Conservation (phyloP, 176 grass and related monocot genomes). For the Ananas comosus region DNA sequence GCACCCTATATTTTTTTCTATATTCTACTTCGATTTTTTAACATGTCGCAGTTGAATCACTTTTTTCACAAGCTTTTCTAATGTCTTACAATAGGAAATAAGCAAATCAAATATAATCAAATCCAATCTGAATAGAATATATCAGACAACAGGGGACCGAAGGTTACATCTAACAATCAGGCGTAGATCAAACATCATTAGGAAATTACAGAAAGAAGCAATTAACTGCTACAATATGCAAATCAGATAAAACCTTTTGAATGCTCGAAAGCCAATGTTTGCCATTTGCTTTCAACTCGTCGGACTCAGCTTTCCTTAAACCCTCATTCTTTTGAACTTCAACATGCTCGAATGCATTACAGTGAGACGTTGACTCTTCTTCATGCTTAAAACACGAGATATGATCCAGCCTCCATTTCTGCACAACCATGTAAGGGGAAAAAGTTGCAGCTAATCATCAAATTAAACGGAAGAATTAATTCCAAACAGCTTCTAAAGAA, state of each 20-base stretch:
- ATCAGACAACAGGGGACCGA: neutral
- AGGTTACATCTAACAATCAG: neutral
- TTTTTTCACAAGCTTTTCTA: too few species aligned
- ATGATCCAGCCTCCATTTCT: slow-evolving; percentile 40
- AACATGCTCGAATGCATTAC: slow-evolving; percentile 13
- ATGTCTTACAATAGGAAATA: too few species aligned
- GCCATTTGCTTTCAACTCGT: slow-evolving; percentile 19
- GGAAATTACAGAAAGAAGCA: slow-evolving; percentile 1
- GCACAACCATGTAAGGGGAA: slow-evolving; percentile 3
- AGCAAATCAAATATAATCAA: neutral
- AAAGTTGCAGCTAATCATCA: neutral
- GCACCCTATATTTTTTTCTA: too few species aligned
- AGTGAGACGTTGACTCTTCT: slow-evolving; percentile 29
- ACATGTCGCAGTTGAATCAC: too few species aligned
- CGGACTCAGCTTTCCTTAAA: slow-evolving; percentile 8
- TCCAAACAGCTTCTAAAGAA: neutral
- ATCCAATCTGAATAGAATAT: neutral
- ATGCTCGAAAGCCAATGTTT: slow-evolving; percentile 27
- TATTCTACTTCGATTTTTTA: too few species aligned
- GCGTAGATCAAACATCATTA: neutral
- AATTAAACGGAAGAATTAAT: neutral
- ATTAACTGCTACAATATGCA: neutral
- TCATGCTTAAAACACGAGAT: slow-evolving; percentile 48
- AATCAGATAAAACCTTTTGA: slow-evolving; percentile 24
- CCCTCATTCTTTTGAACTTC: slow-evolving; percentile 8